These are phyloP conservation scores for Entrophospora sp. DNA, from an alignment of 192 early-diverging fungal species.

Conservation along the genomic window DNA sequence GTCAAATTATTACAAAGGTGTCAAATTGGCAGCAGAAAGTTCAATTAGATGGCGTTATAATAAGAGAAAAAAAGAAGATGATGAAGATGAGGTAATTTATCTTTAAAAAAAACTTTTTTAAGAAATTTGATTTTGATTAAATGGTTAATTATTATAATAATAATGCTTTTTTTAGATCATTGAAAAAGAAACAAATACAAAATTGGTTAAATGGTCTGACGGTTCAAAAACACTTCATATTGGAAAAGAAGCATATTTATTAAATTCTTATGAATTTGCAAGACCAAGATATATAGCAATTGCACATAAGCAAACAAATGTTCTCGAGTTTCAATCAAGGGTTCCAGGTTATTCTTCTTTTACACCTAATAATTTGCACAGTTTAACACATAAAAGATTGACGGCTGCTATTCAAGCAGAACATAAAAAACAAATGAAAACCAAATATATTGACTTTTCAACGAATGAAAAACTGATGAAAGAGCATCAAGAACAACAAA, in stretches of 20 bases:
- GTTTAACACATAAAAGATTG: conserved; percentile 55
- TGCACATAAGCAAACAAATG: conserved; percentile 37
- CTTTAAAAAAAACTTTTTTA: background rate
- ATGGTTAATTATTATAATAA: background rate
- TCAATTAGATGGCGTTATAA: conserved; percentile 69
- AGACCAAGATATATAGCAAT: conserved; percentile 53
- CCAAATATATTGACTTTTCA: conserved; percentile 58
- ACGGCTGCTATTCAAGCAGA: conserved; percentile 56
- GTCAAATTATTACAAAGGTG: conserved; percentile 19
- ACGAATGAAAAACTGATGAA: too few species aligned
- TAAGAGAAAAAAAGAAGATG: conserved; percentile 24
- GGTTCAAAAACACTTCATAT: conserved; percentile 61
- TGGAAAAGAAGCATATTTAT: conserved; percentile 68
- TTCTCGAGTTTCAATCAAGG: conserved; percentile 59
- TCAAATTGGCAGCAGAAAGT: conserved; percentile 51
- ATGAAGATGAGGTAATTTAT: background rate
- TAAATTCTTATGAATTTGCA: conserved; percentile 38
- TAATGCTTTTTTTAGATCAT: background rate
- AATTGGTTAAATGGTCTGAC: conserved; percentile 72
- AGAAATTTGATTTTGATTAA: background rate
- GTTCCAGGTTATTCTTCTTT: conserved; percentile 57
- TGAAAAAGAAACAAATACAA: conserved; percentile 64
- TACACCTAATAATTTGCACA: conserved; percentile 48
- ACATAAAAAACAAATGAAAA: conserved; percentile 54
- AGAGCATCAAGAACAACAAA: too few species aligned